Base-by-base conservation (phyloP, 257 asterid species). In the Salvia hispanica region DNA sequence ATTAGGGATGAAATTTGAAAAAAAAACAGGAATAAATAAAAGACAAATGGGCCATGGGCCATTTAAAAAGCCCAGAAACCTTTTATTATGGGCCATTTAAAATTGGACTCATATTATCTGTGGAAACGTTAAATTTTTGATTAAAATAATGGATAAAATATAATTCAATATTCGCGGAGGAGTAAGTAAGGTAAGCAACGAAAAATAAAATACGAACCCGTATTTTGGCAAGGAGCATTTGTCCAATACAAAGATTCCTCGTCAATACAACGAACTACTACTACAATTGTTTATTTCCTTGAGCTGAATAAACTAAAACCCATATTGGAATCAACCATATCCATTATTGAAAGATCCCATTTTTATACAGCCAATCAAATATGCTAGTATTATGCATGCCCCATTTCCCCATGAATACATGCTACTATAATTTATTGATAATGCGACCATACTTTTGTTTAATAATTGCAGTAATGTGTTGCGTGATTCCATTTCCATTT, bases 171-270 rank as follows among this genome's bases (percentile, higher is more conserved):
- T 33, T 12, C 62, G 6, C 4, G 3, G 4, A 9, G 51, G 40
- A 21, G 25, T 21, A 21, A 21, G 51, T 40, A 9, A 12, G 33
- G 14, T 34, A 59, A 6, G 58, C 67, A 62, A 9, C 12, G 15
- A 51, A 65, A 33, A 36, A 39, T 37, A 18, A 18, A 3, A 47
- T 6, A 15, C 53, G 2, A 13, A 54, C 2, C 18, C 21, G 6
- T 45, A 6, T 4, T 37, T 70, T 47, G 74, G 74, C 53, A 12
- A 11, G 3, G 10, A 37, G 34, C 43, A 48, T 70, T 46, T 59
- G 62, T 58, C 33, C 36, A 36, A n/a, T 37, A 28, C 61, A 47
- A 16, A 59, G 74, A 70, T 70, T 59, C 61, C 31, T 34, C 5
- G n/a, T 8, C 28, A 51, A 66, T 28, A 46, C 47, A 69, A 28